Percentiles rank a stretch among this genome's conserved stretches.
phyloP scores from a whole-genome alignment of 1,284 basidiomycete species.

The Cystobasidium pallidum region DNA sequence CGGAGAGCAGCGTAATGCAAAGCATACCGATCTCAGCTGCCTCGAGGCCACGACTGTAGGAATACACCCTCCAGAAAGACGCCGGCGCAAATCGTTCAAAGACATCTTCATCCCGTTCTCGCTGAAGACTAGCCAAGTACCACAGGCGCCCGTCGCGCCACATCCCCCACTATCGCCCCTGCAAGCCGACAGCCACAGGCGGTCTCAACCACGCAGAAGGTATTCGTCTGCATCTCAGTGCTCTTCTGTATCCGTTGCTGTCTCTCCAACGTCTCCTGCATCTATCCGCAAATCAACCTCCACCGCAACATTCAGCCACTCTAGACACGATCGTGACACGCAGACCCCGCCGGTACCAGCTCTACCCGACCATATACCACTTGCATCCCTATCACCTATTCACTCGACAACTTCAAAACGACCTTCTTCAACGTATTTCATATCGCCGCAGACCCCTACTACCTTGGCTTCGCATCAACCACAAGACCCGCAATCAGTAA shows the following conservation, averaged over 20 bases:
- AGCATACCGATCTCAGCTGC: too few species aligned
- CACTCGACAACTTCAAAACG: background rate
- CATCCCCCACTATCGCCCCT: background rate
- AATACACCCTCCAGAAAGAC: background rate
- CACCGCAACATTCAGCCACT: background rate
- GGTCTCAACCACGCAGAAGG: background rate
- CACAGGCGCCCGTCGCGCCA: background rate
- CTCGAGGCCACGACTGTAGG: background rate
- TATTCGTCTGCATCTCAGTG: background rate
- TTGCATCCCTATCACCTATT: background rate
- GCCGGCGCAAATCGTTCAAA: constrained; percentile 4
- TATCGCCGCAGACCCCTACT: background rate
- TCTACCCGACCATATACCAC: background rate
- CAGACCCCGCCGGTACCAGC: constrained; percentile 1
- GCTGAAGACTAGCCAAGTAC: background rate
- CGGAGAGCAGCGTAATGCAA: background rate
- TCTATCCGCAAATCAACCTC: constrained; percentile 7
- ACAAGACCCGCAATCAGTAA: background rate
- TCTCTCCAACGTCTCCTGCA: background rate
- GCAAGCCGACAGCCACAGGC: background rate
- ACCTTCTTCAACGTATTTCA: background rate
- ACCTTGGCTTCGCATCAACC: background rate
- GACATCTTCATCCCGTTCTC: background rate
- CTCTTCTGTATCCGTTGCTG: background rate
- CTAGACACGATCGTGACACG: background rate